Evolutionary conservation across 768 basidiomycete species (phyloP).

Genomic region (Rhizopogon vulgaris): DNA sequence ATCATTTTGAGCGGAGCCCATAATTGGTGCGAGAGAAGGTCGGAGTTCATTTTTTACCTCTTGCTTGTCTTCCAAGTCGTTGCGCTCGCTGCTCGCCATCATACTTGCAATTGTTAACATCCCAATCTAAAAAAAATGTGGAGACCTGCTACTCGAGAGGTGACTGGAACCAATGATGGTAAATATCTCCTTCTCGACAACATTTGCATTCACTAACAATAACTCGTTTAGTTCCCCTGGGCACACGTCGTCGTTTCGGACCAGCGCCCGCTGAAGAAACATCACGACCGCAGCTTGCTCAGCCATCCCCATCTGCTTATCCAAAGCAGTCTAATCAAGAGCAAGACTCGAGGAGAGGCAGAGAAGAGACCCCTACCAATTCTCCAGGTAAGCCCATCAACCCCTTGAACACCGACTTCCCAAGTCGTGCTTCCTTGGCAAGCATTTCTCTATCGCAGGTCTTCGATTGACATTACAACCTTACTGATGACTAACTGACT

Average conservation of each 20-base stretch:
- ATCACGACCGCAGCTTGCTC: constrained; percentile 78
- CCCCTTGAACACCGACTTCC: constrained; percentile 30
- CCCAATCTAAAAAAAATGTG: constrained; percentile 54
- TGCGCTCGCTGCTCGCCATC: constrained; percentile 11
- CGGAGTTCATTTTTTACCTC: constrained; percentile 29
- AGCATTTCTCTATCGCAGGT: constrained; percentile 4
- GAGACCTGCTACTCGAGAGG: constrained; percentile 84
- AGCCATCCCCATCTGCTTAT: constrained; percentile 82
- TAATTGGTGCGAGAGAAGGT: constrained; percentile 13
- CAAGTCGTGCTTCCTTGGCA: constrained; percentile 26
- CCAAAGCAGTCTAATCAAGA: constrained; percentile 60
- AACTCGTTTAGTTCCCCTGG: constrained; percentile 60
- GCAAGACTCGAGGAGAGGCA: constrained; percentile 51
- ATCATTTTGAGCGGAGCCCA: constrained; percentile 30
- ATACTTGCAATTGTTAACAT: constrained; percentile 22
- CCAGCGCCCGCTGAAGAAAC: constrained; percentile 78
- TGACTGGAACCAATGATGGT: constrained; percentile 93
- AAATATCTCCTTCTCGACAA: constrained; percentile 18
- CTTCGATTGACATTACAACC: constrained; percentile 15
- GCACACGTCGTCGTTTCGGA: constrained; percentile 86
- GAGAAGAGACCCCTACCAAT: constrained; percentile 66
- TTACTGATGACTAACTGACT: constrained; percentile 32
- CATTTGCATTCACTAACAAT: constrained; percentile 10
- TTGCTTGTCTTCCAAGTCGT: constrained; percentile 10
- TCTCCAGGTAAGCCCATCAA: constrained; percentile 65